These are phyloP conservation scores for Melocanna baccifera DNA, from an alignment of 176 grass and related monocot species.

Conservation along the genomic window DNA sequence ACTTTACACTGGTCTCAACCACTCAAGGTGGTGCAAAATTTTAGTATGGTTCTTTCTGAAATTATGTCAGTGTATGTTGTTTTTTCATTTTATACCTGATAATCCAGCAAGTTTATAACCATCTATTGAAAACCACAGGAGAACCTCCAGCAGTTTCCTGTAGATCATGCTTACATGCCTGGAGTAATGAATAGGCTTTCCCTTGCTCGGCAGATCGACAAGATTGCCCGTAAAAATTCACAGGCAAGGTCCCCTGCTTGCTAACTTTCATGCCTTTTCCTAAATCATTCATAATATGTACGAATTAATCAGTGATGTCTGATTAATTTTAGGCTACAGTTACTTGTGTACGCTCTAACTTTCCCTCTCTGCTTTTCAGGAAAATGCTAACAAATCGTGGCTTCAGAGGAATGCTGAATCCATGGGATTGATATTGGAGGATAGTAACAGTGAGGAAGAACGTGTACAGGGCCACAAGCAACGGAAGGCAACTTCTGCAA, in stretches of 20 bases:
- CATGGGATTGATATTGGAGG: conserved; percentile 62
- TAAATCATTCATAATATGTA: conserved; percentile 7
- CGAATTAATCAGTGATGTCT: neutral
- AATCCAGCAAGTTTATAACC: conserved; percentile 8
- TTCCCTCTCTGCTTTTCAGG: conserved; percentile 45
- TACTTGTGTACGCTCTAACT: neutral
- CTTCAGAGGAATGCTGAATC: conserved; percentile 77
- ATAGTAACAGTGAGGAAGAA: conserved; percentile 80
- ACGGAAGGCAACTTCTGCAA: conserved; percentile 52
- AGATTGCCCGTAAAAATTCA: conserved; percentile 62
- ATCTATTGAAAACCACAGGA: conserved; percentile 57
- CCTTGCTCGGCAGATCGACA: conserved; percentile 80
- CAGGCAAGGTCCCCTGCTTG: conserved; percentile 45
- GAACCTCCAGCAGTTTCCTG: conserved; percentile 82
- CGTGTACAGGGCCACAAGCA: conserved; percentile 46
- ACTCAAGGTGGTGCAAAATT: neutral
- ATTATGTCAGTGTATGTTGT: neutral
- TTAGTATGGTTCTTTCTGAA: neutral
- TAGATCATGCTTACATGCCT: conserved; percentile 77
- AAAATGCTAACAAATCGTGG: conserved; percentile 86
- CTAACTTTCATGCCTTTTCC: conserved; percentile 14
- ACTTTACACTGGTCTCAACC: neutral
- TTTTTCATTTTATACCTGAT: neutral
- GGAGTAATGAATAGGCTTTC: conserved; percentile 67
- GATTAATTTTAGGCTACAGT: neutral